These are phyloP conservation scores for Cardiosporidium cionae DNA, from an alignment of 169 alveolate species.

Conservation along the genomic window DNA sequence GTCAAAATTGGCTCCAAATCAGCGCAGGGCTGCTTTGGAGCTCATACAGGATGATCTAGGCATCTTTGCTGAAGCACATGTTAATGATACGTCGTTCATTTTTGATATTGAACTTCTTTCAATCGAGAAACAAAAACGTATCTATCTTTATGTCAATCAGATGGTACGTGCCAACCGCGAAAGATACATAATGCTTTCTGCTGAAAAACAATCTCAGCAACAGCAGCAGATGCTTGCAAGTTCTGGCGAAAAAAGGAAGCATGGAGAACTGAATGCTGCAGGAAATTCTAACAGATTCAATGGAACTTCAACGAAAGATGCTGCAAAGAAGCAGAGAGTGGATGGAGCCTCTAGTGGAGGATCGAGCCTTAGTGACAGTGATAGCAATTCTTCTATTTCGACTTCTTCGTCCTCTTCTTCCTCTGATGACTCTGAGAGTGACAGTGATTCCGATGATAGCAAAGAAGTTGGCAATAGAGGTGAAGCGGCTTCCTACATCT, in stretches of 20 bases:
- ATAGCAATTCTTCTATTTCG: background rate
- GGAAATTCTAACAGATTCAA: background rate
- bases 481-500: no score
- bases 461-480: no score
- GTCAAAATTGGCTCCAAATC: conserved; percentile 62
- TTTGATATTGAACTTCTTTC: conserved; percentile 68
- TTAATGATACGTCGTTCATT: conserved; percentile 51
- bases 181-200: conserved; percentile 4
- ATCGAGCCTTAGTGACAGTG: no score
- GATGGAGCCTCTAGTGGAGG: background rate
- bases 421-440: background rate
- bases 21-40: conserved; percentile 72
- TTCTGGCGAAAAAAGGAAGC: background rate
- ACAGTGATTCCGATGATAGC: background rate
- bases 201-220: background rate
- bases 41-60: conserved; percentile 73
- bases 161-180: conserved; percentile 68
- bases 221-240: background rate
- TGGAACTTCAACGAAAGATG: no score
- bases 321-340: background rate
- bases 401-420: background rate
- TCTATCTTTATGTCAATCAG: conserved; percentile 59
- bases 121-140: conserved; percentile 64
- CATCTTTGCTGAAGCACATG: conserved; percentile 62
- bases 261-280: background rate